phyloP scores from a whole-genome alignment of 352 stramenopile species.

The Globisporangium abappressorium region DNA sequence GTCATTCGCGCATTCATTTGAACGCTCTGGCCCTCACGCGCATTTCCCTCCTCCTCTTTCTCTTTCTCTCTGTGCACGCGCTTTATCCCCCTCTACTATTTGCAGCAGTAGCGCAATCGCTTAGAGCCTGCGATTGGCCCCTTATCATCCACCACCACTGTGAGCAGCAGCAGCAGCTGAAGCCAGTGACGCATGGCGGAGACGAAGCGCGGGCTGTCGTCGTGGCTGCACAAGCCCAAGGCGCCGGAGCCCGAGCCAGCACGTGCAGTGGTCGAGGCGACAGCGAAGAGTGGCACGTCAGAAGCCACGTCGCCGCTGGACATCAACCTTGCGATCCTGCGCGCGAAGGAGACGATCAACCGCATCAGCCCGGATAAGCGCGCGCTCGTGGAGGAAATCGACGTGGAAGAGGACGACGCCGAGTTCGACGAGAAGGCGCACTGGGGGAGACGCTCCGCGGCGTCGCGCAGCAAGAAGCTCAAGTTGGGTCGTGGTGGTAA shows the following conservation, averaged over 20 bases:
- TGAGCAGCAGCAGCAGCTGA: not conserved
- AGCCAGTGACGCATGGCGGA: conserved; percentile 24
- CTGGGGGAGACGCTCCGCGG: conserved; percentile 45
- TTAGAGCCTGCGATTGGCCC: not conserved
- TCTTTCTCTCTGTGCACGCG: not conserved
- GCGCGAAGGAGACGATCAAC: conserved; percentile 39
- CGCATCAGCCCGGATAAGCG: conserved; percentile 54
- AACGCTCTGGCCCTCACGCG: not conserved
- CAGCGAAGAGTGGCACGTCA: not conserved
- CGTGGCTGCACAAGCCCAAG: conserved; percentile 33
- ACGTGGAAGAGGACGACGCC: conserved; percentile 65
- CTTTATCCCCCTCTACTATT: too few species aligned
- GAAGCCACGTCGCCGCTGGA: conserved; percentile 35
- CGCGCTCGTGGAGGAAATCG: conserved; percentile 59
- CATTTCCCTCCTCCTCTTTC: not conserved
- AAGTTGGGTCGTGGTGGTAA: conserved; percentile 34
- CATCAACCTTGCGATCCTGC: conserved; percentile 36
- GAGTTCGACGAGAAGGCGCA: conserved; percentile 73
- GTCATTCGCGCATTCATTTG: conserved; percentile 5
- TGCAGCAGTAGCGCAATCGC: too few species aligned
- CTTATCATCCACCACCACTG: conserved; percentile 4
- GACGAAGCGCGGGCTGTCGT: conserved; percentile 28
- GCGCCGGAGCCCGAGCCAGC: conserved; percentile 3
- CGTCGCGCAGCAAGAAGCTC: conserved; percentile 19
- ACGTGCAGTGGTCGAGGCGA: not conserved